Evolutionary conservation across 371 early-diverging fungal species (phyloP), one percentile per base, ranked within the genome.

Genomic region (Mortierella sp.): DNA sequence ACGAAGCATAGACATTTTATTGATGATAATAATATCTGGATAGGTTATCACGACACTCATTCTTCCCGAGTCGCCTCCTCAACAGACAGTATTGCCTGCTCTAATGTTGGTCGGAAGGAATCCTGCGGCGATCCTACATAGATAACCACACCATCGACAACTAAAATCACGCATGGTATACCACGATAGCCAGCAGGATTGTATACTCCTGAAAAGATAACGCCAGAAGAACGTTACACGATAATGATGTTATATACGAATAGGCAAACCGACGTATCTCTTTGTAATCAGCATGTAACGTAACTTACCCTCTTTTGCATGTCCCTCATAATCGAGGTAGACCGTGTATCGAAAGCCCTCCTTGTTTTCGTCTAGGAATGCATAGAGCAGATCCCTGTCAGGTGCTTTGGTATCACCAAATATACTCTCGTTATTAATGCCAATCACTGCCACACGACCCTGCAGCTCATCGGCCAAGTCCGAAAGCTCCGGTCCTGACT

Each of bases 381-480:
- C 46, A n/a, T 42, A 32, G 23, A 76, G 53, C 15, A 12, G 30
- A 15, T 62, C 59, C 2, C 50, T 26, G 15, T 64, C 27, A 2
- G 60, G 58, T 4, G 46, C 50, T 6, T 62, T 69, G 15, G 78
- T 76, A 14, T 47, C 65, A 8, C 66, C 63, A 42, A 76, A 76
- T 46, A 76, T 76, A 43, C 69, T 76, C 47, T 76, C 78, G 47
- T 76, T 76, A 34, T 76, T 69, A 51, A 76, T 65, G 39, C 78
- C 78, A 11, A 76, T 34, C 15, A 76, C 50, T 23, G 70, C 54
- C 12, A 76, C 21, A 7, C 70, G 62, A 1, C 54, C 65, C 15
- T 23, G 28, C 28, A 65, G 70, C 41, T 76, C 61, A 14, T 76
- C 78, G 5, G 70, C 65, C 7, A 76, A 31, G 15, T 70, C 62